Base-by-base conservation (phyloP, 805 yeast species). In the Metschnikowia hibisci region DNA sequence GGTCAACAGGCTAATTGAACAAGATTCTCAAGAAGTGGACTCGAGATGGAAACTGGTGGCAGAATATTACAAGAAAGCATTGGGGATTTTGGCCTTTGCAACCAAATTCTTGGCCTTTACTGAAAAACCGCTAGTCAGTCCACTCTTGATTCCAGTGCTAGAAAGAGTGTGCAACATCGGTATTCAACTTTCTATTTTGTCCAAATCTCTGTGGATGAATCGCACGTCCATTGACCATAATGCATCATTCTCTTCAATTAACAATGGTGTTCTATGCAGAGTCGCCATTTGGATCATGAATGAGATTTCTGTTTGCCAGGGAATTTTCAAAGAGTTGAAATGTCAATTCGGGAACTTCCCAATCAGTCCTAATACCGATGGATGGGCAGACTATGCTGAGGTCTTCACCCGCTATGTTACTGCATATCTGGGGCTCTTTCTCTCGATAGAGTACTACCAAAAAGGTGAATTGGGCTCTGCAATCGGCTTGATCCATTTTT, bases 381-480 rank as follows among this genome's bases (percentile, higher is more conserved):
- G 52, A 32, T 61, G 73, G 74, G 11, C 32, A 1, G 57, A 56
- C 3, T 71, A 67, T 50, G 55, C 69, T 42, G 30, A 39, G 6
- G 40, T 69, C 2, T 47, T 69, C 11, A 55, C 61, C 34, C 64
- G 61, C 34, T 66, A 73, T 51, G 60, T 66, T 6, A 56, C 61
- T 18, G 76, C 75, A 0, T 71, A 73, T 45, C 66, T 73, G 14
- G 77, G 76, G 0, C 46, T 67, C n/a, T 68, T 74, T 38, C 57
- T 73, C 16, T 60, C 77, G 0, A 62, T 74, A 30, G 78, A 74
- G 37, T 55, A 61, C 41, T 74, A 74, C 52, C 74, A 73, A 45
- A 64, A 73, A 37, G 61, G 64, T 41, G 63, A 68, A 30, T 41
- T 74, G 14, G 80, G 80, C 6, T 62, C 62, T n/a, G 69, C 76